phyloP scores from a whole-genome alignment of 768 basidiomycete species.

The Phlegmacium glaucopus region DNA sequence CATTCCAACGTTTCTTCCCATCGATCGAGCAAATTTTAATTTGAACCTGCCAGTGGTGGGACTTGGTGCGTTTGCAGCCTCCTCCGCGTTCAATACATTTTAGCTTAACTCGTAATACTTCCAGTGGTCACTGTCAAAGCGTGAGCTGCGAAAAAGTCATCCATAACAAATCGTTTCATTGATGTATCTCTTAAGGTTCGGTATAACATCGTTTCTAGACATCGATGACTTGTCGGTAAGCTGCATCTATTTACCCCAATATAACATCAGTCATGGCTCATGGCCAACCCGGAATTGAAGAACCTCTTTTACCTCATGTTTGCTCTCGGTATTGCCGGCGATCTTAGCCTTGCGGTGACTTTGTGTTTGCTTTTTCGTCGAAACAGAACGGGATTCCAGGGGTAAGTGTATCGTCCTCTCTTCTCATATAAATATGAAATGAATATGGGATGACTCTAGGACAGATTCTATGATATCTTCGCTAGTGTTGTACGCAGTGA shows the following conservation, averaged over 20 bases:
- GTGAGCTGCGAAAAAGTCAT: constrained; percentile 24
- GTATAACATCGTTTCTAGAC: constrained; percentile 31
- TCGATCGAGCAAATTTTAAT: background rate
- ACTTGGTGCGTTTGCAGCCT: constrained; percentile 27
- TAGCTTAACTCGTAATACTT: background rate
- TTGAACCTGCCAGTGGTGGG: constrained; percentile 28
- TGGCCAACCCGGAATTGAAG: too few species aligned
- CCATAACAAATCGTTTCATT: background rate
- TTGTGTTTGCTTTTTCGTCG: constrained; percentile 45
- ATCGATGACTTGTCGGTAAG: constrained; percentile 37
- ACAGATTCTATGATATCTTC: constrained; percentile 47
- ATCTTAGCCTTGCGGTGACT: constrained; percentile 46
- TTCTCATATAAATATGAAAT: background rate
- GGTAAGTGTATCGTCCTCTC: constrained; percentile 24
- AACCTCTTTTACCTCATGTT: constrained; percentile 50
- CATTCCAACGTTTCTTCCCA: background rate
- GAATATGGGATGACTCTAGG: constrained; percentile 28
- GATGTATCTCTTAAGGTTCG: constrained; percentile 30
- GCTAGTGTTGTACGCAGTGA: constrained; percentile 50
- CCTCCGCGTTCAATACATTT: background rate
- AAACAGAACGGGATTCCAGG: constrained; percentile 49
- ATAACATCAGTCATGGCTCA: too few species aligned
- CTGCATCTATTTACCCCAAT: background rate
- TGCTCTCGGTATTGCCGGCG: constrained; percentile 44
- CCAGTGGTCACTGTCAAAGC: constrained; percentile 52